phyloP scores from a whole-genome alignment of 176 grass and related monocot species.

The Urochloa ruziziensis region DNA sequence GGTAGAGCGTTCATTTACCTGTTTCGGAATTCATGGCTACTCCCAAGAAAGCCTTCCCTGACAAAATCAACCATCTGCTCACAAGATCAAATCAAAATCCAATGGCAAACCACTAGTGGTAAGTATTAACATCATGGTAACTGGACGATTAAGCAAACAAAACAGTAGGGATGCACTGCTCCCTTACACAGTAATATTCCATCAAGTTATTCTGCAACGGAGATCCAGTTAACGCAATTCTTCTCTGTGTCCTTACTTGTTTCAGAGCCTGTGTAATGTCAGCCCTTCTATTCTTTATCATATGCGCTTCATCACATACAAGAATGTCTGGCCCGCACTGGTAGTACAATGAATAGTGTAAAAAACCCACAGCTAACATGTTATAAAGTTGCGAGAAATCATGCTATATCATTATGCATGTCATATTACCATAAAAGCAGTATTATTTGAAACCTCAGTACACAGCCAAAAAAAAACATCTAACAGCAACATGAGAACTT shows the following conservation, averaged over 20 bases:
- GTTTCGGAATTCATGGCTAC: slow-evolving; percentile 94
- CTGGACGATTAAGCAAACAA: slow-evolving; percentile 11
- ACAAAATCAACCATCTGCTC: slow-evolving; percentile 99
- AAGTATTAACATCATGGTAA: slow-evolving; percentile 28
- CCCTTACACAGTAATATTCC: slow-evolving; percentile 99
- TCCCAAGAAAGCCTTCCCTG: slow-evolving; percentile 97
- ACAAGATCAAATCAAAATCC: slow-evolving; percentile 41
- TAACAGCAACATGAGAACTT: slow-evolving; percentile 9
- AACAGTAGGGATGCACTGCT: slow-evolving; percentile 7
- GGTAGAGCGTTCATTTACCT: slow-evolving; percentile 47
- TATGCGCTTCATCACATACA: slow-evolving; percentile 99
- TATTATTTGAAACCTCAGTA: slow-evolving; percentile 12
- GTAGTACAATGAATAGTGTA: slow-evolving; percentile 33
- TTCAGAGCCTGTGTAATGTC: slow-evolving; percentile 93
- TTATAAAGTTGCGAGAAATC: background rate
- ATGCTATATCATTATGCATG: slow-evolving; percentile 1
- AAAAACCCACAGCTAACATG: slow-evolving; percentile 32
- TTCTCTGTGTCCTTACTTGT: slow-evolving; percentile 89
- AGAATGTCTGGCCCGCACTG: slow-evolving; percentile 96
- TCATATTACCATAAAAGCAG: background rate
- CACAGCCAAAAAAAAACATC: slow-evolving; percentile 3
- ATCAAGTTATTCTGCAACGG: slow-evolving; percentile 98
- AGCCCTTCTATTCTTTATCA: slow-evolving; percentile 94
- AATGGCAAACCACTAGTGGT: slow-evolving; percentile 13
- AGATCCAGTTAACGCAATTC: slow-evolving; percentile 97